phyloP scores from a whole-genome alignment of 1,284 basidiomycete species.

The Schizophyllum amplum region DNA sequence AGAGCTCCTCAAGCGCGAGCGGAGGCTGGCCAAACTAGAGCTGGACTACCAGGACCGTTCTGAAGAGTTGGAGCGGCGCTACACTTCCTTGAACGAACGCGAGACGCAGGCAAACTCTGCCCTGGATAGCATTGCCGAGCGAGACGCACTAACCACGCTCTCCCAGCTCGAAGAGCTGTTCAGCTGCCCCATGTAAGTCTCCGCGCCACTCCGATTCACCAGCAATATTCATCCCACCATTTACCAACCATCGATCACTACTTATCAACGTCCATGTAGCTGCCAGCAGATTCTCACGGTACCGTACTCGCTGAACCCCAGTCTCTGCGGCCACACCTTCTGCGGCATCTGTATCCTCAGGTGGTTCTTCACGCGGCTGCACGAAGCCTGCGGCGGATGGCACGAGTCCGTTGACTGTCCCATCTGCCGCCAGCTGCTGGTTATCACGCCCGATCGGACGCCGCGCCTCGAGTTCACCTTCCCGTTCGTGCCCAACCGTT shows the following conservation, averaged over 20 bases:
- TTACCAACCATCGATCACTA: constrained; percentile 4
- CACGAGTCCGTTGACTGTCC: constrained; percentile 60
- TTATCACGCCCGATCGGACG: constrained; percentile 37
- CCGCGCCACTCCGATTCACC: background rate
- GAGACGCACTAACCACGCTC: constrained; percentile 32
- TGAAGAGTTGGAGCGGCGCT: constrained; percentile 30
- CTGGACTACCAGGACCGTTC: constrained; percentile 25
- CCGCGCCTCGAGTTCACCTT: constrained; percentile 43
- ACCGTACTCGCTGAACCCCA: constrained; percentile 48
- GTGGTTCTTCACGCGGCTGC: constrained; percentile 59
- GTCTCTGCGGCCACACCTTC: constrained; percentile 56
- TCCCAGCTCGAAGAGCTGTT: constrained; percentile 52
- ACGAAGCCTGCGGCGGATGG: constrained; percentile 53
- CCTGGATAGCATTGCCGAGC: constrained; percentile 31
- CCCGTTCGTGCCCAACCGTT: constrained; percentile 55
- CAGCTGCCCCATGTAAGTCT: constrained; percentile 41
- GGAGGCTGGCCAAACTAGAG: constrained; percentile 26
- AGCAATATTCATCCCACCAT: background rate
- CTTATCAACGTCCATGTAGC: constrained; percentile 20
- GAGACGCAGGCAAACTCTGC: constrained; percentile 32
- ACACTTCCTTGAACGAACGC: constrained; percentile 25
- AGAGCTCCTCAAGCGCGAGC: constrained; percentile 32
- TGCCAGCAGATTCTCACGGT: constrained; percentile 45
- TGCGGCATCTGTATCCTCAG: constrained; percentile 56
- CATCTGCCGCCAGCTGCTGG: constrained; percentile 48